Conservation (phyloP, 225 moss, liverwort and hornwort genomes). For the Pseudisothecium myosuroides region DNA sequence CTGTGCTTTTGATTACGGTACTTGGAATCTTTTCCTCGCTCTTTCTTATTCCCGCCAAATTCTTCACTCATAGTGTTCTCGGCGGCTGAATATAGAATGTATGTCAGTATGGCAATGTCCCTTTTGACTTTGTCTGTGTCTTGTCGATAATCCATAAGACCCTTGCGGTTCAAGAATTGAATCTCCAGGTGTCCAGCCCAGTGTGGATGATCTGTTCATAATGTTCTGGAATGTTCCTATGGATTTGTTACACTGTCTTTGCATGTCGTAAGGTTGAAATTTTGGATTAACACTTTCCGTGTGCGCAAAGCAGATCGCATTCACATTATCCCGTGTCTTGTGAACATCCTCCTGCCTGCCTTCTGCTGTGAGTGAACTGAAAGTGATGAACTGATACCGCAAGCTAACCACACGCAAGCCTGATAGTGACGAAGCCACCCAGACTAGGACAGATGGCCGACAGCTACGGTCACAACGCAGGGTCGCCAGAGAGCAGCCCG, state of each 20-base stretch:
- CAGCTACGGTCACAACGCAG: conserved; percentile 62
- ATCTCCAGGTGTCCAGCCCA: background rate
- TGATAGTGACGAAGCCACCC: background rate
- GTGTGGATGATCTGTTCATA: background rate
- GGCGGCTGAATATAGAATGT: background rate
- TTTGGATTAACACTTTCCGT: background rate
- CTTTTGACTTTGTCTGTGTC: background rate
- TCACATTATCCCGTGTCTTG: background rate
- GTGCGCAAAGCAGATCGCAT: background rate
- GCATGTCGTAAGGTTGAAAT: background rate
- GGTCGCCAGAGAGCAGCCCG: conserved; percentile 82
- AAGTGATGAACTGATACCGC: conserved; percentile 1
- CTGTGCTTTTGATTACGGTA: background rate
- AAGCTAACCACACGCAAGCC: background rate
- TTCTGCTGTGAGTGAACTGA: background rate
- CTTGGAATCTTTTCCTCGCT: background rate
- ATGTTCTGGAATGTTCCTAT: background rate
- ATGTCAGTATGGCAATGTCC: background rate
- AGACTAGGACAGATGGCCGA: conserved; percentile 55
- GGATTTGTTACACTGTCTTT: background rate
- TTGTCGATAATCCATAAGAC: background rate
- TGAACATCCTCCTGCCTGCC: background rate
- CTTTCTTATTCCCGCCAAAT: background rate
- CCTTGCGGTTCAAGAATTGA: background rate
- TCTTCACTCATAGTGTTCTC: background rate